These are phyloP conservation scores for Yamadazyma triangularis DNA, from an alignment of 1,139 yeast species.

Conservation along the genomic window DNA sequence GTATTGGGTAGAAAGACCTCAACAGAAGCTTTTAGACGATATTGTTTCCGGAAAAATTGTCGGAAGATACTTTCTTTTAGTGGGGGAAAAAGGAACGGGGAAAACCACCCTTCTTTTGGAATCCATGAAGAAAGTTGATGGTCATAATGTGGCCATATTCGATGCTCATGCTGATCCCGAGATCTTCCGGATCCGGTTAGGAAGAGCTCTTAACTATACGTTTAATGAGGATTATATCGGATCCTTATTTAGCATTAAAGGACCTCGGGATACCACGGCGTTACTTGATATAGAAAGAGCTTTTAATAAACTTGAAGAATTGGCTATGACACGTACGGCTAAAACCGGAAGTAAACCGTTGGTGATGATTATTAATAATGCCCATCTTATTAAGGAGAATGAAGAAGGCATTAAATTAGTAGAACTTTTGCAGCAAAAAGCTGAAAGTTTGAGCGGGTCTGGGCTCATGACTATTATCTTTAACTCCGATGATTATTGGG, in stretches of 20 bases:
- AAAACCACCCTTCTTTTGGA: conserved; percentile 71
- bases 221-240: conserved; percentile 83
- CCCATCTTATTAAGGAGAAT: conserved; percentile 72
- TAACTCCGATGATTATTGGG: conserved; percentile 86
- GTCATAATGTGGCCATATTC: conserved; percentile 63
- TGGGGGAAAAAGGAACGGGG: conserved; percentile 88
- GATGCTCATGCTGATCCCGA: conserved; percentile 90
- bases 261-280: conserved; percentile 85
- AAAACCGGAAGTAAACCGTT: conserved; percentile 46
- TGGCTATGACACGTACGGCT: conserved; percentile 51
- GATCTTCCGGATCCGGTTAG: conserved; percentile 70
- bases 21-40: conserved; percentile 61
- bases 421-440: conserved; percentile 80
- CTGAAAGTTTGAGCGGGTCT: conserved; percentile 72
- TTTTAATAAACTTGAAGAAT: conserved; percentile 68
- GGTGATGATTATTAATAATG: conserved; percentile 65
- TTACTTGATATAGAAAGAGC: conserved; percentile 80
- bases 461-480: conserved; percentile 74
- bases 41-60: conserved; percentile 57
- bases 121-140: conserved; percentile 62
- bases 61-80: conserved; percentile 67
- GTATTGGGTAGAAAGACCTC: conserved; percentile 66
- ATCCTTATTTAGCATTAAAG: conserved; percentile 73
- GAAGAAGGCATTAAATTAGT: conserved; percentile 66
- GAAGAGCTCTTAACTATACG: conserved; percentile 69